phyloP scores from a whole-genome alignment of 140 eudicot species.

The Stevia rebaudiana region DNA sequence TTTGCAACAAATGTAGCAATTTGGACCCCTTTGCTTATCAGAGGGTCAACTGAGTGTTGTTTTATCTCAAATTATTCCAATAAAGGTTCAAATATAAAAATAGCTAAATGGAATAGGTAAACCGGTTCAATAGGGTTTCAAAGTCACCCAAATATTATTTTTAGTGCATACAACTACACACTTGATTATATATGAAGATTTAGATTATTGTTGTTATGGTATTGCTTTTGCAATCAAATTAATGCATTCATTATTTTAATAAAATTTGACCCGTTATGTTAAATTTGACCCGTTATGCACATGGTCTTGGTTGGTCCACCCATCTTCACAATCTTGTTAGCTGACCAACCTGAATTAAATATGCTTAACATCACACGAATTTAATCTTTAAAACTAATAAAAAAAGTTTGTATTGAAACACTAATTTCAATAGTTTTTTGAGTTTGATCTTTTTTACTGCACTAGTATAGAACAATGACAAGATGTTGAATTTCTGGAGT shows the following conservation, averaged over 20 bases:
- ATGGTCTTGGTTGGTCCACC: conserved; percentile 11
- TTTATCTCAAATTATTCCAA: neutral
- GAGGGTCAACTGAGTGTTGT: neutral
- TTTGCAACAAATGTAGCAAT: too few species aligned
- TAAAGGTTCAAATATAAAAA: neutral
- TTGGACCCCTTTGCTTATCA: neutral
- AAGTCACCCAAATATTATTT: neutral
- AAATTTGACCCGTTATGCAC: neutral
- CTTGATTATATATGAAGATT: neutral
- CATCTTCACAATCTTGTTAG: neutral
- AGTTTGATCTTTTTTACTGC: neutral
- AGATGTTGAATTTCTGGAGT: neutral
- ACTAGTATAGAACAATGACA: neutral
- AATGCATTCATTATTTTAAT: too few species aligned
- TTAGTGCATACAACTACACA: neutral
- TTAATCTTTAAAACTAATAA: neutral
- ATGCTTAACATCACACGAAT: conserved; percentile 6
- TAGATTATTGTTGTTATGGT: neutral
- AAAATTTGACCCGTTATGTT: too few species aligned
- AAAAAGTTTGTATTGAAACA: neutral
- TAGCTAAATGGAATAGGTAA: neutral
- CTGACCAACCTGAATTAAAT: neutral
- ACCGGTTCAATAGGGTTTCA: neutral
- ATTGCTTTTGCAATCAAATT: neutral
- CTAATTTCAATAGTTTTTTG: neutral